phyloP scores from a whole-genome alignment of 257 asterid genomes.

The Solanum stenotomum region DNA sequence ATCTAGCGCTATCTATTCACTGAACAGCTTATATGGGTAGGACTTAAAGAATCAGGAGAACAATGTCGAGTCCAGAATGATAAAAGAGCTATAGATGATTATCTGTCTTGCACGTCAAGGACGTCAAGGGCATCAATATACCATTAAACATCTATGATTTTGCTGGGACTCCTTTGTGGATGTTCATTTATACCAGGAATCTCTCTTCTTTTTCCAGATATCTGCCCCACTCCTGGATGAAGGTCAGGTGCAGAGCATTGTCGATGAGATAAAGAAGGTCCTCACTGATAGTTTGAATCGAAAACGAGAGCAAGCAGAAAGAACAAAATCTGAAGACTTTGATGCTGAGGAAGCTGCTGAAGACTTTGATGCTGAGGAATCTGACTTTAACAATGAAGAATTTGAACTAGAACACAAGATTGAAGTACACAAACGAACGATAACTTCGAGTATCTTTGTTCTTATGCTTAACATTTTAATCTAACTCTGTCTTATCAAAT shows the following conservation, averaged over 20 bases:
- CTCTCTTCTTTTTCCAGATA: slow-evolving; percentile 31
- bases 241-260: slow-evolving; percentile 79
- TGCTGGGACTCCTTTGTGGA: not conserved
- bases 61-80: not conserved
- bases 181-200: not conserved
- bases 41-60: not conserved
- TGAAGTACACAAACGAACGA: not conserved
- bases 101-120: not conserved
- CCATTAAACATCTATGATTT: not conserved
- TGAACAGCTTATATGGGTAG: not conserved
- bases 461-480: not conserved
- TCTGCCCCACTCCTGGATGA: slow-evolving; percentile 80
- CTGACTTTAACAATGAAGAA: slow-evolving; percentile 80
- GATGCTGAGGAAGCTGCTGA: slow-evolving; percentile 13
- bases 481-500: not conserved
- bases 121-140: not conserved
- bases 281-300: slow-evolving; percentile 83
- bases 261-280: slow-evolving; percentile 12
- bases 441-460: not conserved
- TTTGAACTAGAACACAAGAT: slow-evolving; percentile 53
- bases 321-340: slow-evolving; percentile 41
- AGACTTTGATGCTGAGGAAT: slow-evolving; percentile 95
- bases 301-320: slow-evolving; percentile 67
- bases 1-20: not conserved
- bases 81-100: not conserved